Evolutionary conservation across 2,329 filamentous ascomycete genomes (phyloP).

Genomic region (Apiospora sp.): DNA sequence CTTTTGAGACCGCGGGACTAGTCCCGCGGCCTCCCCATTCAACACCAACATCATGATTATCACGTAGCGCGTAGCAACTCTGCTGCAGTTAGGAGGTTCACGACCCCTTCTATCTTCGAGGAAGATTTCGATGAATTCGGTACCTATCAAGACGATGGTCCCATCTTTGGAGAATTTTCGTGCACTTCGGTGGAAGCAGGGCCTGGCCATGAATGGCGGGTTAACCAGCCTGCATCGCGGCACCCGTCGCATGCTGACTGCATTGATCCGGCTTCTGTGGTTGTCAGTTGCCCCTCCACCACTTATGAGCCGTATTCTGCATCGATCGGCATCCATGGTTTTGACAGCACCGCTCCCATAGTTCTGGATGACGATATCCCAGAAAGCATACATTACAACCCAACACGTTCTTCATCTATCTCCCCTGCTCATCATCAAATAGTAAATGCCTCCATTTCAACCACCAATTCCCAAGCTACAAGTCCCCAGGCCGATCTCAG

Average conservation of each 20-base stretch:
- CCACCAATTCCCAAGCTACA: fast-evolving
- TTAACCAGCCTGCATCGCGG: not conserved
- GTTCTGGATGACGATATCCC: not conserved
- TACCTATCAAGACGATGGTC: not conserved
- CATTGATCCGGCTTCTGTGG: not conserved
- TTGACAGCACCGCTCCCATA: not conserved
- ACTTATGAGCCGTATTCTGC: not conserved
- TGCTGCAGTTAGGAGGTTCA: too few relatives aligned
- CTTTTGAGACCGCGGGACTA: not conserved
- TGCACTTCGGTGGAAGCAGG: not conserved
- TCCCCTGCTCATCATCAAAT: not conserved
- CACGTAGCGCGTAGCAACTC: too few relatives aligned
- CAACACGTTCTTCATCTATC: too few relatives aligned
- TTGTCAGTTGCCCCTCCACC: not conserved
- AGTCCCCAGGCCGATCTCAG: not conserved
- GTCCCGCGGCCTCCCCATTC: not conserved
- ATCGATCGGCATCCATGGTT: too few relatives aligned
- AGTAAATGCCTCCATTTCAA: not conserved
- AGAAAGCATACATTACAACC: too few relatives aligned
- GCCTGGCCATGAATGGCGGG: not conserved
- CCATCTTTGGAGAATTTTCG: not conserved
- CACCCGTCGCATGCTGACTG: not conserved
- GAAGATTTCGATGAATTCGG: not conserved
- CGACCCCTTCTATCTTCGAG: too few relatives aligned
- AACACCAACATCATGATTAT: not conserved